phyloP scores from a whole-genome alignment of 129 eudicot genomes.

The Chrysanthemum lavandulifolium region DNA sequence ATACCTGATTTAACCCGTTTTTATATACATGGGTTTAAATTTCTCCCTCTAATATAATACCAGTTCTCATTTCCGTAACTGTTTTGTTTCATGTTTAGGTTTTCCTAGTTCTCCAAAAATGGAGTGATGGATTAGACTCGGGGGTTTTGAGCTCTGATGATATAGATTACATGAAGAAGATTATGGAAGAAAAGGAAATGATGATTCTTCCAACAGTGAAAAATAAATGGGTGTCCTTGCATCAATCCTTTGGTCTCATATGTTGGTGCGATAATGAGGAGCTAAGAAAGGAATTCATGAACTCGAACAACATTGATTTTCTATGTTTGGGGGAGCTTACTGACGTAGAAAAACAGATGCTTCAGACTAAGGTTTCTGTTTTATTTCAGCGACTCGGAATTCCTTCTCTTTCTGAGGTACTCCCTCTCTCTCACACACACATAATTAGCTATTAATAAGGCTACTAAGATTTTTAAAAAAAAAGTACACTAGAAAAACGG shows the following conservation, averaged over 20 bases:
- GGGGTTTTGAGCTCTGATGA: constrained; percentile 47
- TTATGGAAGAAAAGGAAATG: constrained; percentile 45
- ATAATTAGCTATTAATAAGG: not conserved
- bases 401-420: constrained; percentile 69
- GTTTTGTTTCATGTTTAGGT: too few species aligned
- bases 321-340: too few species aligned
- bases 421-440: constrained; percentile 22
- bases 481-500: too few species aligned
- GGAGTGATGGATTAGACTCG: too few species aligned
- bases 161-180: constrained; percentile 52
- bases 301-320: constrained; percentile 1
- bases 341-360: constrained; percentile 46
- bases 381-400: constrained; percentile 54
- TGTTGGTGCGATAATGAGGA: constrained; percentile 79
- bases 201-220: not conserved
- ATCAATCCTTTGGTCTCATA: constrained; percentile 58
- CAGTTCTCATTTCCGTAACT: not conserved
- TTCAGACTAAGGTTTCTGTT: constrained; percentile 42
- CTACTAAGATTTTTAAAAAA: too few species aligned
- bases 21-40: not conserved
- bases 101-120: too few species aligned
- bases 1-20: not conserved
- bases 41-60: too few species aligned
- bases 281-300: constrained; percentile 59
- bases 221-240: constrained; percentile 88